A percentile compares a stretch with the other conserved stretches of the same genome.
Evolutionary conservation across 1,284 basidiomycete genomes (phyloP).

Genomic region (Tremellales sp.): DNA sequence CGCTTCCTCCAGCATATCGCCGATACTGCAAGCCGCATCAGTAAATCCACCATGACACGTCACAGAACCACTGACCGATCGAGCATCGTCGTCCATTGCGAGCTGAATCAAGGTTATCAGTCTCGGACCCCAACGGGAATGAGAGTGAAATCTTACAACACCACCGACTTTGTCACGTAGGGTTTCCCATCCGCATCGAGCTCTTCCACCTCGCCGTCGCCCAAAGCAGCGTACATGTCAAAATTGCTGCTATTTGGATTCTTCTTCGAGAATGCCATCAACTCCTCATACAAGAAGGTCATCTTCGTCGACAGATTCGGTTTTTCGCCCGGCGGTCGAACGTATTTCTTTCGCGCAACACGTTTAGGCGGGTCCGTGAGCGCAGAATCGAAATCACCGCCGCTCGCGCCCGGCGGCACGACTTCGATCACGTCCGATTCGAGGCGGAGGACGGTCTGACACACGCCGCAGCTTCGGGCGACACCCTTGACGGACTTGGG

Average conservation of each 20-base stretch:
- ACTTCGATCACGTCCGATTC: constrained; percentile 72
- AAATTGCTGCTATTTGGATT: constrained; percentile 85
- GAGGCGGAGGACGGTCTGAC: constrained; percentile 60
- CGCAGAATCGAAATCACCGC: constrained; percentile 42
- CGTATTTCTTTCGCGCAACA: constrained; percentile 59
- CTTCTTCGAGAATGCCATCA: constrained; percentile 66
- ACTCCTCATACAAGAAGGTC: constrained; percentile 68
- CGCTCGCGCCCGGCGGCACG: constrained; percentile 57
- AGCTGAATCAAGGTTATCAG: constrained; percentile 44
- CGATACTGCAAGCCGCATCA: constrained; percentile 56
- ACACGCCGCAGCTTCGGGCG: constrained; percentile 65
- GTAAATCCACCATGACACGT: constrained; percentile 6
- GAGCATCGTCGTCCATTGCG: constrained; percentile 94
- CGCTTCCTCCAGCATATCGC: constrained; percentile 77
- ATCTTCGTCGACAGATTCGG: constrained; percentile 81
- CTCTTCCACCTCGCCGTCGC: constrained; percentile 67
- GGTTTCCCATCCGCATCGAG: constrained; percentile 58
- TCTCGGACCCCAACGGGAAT: neutral
- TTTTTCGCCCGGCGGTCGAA: constrained; percentile 63
- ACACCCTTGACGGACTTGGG: constrained; percentile 61
- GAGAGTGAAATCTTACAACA: constrained; percentile 67
- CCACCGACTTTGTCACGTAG: constrained; percentile 68
- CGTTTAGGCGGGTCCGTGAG: constrained; percentile 22
- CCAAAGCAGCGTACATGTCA: constrained; percentile 53
- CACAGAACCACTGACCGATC: constrained; percentile 63